Conservation (phyloP, 495 filamentous ascomycete genomes). For the Neurospora sp. region DNA sequence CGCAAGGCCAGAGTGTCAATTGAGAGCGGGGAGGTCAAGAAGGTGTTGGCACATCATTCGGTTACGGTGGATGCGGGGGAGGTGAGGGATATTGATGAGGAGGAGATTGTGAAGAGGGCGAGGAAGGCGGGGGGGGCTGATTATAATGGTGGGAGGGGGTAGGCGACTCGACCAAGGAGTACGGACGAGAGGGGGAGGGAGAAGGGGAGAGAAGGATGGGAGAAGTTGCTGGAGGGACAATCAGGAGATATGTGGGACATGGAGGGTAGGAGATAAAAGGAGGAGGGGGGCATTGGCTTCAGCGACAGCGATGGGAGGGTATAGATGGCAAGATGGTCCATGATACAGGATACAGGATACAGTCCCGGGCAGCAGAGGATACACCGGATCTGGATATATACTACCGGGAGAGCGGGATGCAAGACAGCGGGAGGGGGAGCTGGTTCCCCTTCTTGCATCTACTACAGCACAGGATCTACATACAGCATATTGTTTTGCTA, state of each 20-base stretch:
- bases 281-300: neutral
- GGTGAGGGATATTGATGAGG: slow-evolving; percentile 40
- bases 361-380: too few species aligned
- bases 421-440: too few species aligned
- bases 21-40: slow-evolving; percentile 47
- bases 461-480: neutral
- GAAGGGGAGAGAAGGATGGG: neutral
- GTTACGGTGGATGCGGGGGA: slow-evolving; percentile 44
- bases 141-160: slow-evolving; percentile 45
- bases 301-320: neutral
- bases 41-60: slow-evolving; percentile 42
- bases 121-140: slow-evolving; percentile 49
- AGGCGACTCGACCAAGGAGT: too few species aligned
- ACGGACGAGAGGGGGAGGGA: too few species aligned
- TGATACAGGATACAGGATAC: too few species aligned
- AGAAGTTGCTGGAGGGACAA: neutral
- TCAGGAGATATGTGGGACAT: too few species aligned
- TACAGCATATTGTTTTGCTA: neutral
- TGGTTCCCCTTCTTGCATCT: neutral
- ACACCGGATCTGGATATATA: neutral
- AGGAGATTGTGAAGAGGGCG: slow-evolving; percentile 39
- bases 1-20: slow-evolving; percentile 50
- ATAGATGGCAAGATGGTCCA: too few species aligned
- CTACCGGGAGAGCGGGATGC: too few species aligned
- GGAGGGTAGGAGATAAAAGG: neutral